phyloP scores from a whole-genome alignment of 148 eudicot genomes.

The Rhododendron griersonianum region DNA sequence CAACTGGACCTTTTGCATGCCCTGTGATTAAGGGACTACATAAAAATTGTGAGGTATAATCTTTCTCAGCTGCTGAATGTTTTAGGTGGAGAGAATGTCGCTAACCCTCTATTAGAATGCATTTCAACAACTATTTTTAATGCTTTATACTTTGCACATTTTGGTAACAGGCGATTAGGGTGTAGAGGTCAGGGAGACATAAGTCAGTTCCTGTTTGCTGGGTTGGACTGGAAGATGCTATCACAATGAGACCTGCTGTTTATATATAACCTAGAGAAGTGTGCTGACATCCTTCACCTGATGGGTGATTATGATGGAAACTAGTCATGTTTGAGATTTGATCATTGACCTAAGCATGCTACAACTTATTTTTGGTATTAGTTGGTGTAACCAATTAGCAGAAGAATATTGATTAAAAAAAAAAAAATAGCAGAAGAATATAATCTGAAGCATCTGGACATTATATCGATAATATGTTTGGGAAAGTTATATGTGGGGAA shows the following conservation, averaged over 20 bases:
- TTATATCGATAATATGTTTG: neutral
- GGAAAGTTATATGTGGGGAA: neutral
- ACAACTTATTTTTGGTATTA: neutral
- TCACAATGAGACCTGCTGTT: neutral
- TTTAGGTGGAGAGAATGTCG: neutral
- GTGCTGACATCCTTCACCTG: neutral
- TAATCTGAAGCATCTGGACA: neutral
- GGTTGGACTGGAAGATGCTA: slow-evolving; percentile 1
- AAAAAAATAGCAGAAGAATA: neutral
- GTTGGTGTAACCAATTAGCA: neutral
- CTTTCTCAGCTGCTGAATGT: neutral
- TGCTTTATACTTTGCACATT: neutral
- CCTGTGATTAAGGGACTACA: neutral
- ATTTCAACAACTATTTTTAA: neutral
- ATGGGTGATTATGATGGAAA: neutral
- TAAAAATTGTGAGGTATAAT: neutral
- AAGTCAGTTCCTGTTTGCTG: neutral
- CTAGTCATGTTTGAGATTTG: neutral
- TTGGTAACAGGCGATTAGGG: neutral
- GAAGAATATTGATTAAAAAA: neutral
- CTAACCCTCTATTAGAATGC: neutral
- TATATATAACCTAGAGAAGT: neutral
- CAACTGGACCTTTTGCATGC: neutral
- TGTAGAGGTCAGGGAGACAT: neutral
- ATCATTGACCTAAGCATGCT: neutral